Base-by-base conservation (phyloP, 2,329 filamentous ascomycete species). In the Colletotrichum costaricense region DNA sequence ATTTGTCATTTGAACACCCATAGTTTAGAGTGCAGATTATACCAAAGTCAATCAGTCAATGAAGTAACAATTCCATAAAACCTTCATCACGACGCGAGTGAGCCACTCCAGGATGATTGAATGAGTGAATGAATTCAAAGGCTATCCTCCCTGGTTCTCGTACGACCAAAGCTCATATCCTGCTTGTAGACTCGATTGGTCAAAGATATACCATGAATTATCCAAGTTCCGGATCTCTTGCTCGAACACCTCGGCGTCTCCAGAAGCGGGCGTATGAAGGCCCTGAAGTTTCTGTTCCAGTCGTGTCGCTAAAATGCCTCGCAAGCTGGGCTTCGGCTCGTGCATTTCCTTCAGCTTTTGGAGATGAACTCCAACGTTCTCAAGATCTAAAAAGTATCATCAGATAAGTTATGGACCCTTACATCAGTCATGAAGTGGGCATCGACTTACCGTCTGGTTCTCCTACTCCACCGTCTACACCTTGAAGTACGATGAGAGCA, bases 401-500 rank as follows among this genome's bases (percentile, higher is more conserved):
- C 6, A 5, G 19, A n/a, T 68, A 35, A 60, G 42, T 19, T 4
- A 54, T 3, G 3, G 7, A 7, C 5, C 16, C 16, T 42, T n/a
- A 16, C 42, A 26, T 12, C 19, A 8, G 54, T 11, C 11, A 30
- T 2, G 30, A 19, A 9, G 16, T 35, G 3, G 3, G 49, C 1
- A 14, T 42, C 0, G 22, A 58, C 76, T 76, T 75, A 83, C 82
- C 82, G 30, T 83, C 81, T 2, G 78, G 73, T 64, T 85, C 82
- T 0, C 82, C 82, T 11, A 82, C 80, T 0, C 83, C 83, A 1
- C 81, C 82, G 69, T 85, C 82, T 3, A 84, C 78, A 2, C 80
- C 84, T 72, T 85, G 83, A 1, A 86, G 75, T 1, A 85, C 82
- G n/a, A 85, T 82, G 9, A 85, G 76, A 2, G 84, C 83, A 6